These are phyloP conservation scores for Fusarium sp. DNA, from an alignment of 2,329 filamentous ascomycete species.

Conservation along the genomic window DNA sequence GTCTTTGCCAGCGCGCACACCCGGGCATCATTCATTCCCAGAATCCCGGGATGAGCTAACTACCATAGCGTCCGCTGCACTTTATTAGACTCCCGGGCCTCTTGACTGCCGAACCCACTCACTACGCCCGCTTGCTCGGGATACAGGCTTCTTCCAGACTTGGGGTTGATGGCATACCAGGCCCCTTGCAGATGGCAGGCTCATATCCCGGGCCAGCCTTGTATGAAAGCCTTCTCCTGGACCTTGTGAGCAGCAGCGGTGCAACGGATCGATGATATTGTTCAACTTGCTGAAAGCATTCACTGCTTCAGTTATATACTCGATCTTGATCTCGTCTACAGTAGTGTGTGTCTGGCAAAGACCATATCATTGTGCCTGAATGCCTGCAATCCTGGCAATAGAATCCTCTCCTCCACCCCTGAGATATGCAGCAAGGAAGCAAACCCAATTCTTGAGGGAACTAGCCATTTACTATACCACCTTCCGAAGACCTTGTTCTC, in stretches of 20 bases:
- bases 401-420: background rate
- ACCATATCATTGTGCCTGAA: no score
- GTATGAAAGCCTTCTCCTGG: conserved; percentile 1
- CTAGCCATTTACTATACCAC: no score
- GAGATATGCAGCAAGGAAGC: conserved; percentile 1
- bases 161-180: conserved; percentile 21
- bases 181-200: conserved; percentile 27
- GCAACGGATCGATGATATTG: no score
- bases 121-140: conserved; percentile 17
- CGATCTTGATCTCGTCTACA: no score
- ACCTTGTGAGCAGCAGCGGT: background rate
- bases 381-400: no score
- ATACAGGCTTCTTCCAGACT: conserved; percentile 11
- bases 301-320: no score
- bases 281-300: no score
- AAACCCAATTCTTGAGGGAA: conserved; percentile 1
- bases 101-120: conserved; percentile 31
- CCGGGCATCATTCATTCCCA: conserved; percentile 5
- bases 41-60: conserved; percentile 2
- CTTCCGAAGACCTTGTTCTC: background rate
- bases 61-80: conserved; percentile 6
- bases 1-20: no score
- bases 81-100: background rate
- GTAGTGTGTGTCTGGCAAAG: no score
- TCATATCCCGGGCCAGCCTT: background rate